Base-by-base conservation (phyloP, 108 stramenopile genomes). In the Stephanodiscus triporus region DNA sequence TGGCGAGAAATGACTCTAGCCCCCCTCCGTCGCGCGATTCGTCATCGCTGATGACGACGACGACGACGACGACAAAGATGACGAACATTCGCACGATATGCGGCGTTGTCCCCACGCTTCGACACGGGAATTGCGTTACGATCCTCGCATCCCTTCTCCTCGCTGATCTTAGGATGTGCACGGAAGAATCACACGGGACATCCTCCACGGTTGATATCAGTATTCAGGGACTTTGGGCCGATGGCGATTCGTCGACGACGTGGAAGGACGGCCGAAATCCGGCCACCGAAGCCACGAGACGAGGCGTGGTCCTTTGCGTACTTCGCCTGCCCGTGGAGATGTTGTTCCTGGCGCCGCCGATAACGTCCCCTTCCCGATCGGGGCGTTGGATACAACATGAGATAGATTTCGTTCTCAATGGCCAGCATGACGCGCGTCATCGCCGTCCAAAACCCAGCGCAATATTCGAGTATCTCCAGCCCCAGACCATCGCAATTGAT, bases 381-480 rank as follows among this genome's bases (percentile, higher is more conserved):
- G 73, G 73, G 13, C 63, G 56, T 32, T 81, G 80, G 32, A 75
- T 81, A 45, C 69, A 72, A 13, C 55, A 81, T 38, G 65, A 81
- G 68, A 53, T 75, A 9, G 65, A 71, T 34, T 81, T 81, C 54
- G 40, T 53, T 4, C 59, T 57, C 26, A 26, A 45, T 4, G 14
- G 43, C 43, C 43, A 45, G 43, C 43, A 45, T 0, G 43, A 45
- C 43, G 43, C 16, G 43, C 43, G 43, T 45, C 14, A 16, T 45
- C 14, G 14, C 14, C 43, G 43, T 0, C 43, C 16, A 4, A 10
- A 45, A 43, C 64, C 80, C 19, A 75, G n/a, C 43, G 80, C 80
- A 14, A 55, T 81, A 60, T 81, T 73, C 43, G 80, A 81, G 48
- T 51, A 81, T 75, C 80, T 73, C 19, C 27, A 70, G 53, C 80